A percentile compares a stretch with the other conserved stretches of the same genome.
phyloP scores from a whole-genome alignment of 768 basidiomycete species.

The Lenzites betulinus region DNA sequence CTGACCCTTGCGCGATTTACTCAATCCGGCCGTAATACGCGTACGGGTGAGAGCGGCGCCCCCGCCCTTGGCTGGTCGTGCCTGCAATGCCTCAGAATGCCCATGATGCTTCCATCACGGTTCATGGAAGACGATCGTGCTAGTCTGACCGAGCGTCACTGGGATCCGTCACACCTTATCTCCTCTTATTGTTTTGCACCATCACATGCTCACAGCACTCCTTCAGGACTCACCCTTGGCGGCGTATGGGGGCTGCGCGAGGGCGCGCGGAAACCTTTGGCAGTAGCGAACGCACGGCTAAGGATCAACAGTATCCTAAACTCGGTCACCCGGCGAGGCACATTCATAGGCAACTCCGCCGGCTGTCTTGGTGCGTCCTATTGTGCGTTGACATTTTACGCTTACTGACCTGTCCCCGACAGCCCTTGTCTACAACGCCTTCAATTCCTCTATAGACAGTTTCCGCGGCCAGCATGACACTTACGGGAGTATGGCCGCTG shows the following conservation, averaged over 20 bases:
- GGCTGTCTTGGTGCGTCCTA: slow-evolving; percentile 83
- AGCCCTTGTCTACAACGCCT: slow-evolving; percentile 95
- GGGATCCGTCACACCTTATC: slow-evolving; percentile 62
- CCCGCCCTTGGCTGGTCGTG: too few relatives aligned
- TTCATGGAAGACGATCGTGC: slow-evolving; percentile 21
- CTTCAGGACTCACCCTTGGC: slow-evolving; percentile 89
- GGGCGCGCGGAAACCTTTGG: slow-evolving; percentile 85
- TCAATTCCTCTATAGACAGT: slow-evolving; percentile 92
- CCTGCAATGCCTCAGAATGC: background rate
- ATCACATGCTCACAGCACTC: slow-evolving; percentile 75
- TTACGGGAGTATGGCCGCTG: slow-evolving; percentile 89
- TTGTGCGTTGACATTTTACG: slow-evolving; percentile 39
- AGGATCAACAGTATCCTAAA: slow-evolving; percentile 97
- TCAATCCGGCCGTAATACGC: too few relatives aligned
- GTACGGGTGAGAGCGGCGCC: too few relatives aligned
- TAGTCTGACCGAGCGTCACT: slow-evolving; percentile 32
- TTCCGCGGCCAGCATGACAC: slow-evolving; percentile 91
- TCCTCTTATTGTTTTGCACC: slow-evolving; percentile 76
- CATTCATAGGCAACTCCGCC: slow-evolving; percentile 97
- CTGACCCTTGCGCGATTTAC: too few relatives aligned
- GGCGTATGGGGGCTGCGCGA: slow-evolving; percentile 96
- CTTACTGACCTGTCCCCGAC: slow-evolving; percentile 37
- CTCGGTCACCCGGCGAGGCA: slow-evolving; percentile 94
- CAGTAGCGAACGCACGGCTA: slow-evolving; percentile 81
- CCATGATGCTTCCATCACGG: slow-evolving; percentile 19